Percentiles rank a stretch among this genome's conserved stretches.
phyloP scores from a whole-genome alignment of 371 early-diverging fungal species.

The Apophysomyces ossiformis region DNA sequence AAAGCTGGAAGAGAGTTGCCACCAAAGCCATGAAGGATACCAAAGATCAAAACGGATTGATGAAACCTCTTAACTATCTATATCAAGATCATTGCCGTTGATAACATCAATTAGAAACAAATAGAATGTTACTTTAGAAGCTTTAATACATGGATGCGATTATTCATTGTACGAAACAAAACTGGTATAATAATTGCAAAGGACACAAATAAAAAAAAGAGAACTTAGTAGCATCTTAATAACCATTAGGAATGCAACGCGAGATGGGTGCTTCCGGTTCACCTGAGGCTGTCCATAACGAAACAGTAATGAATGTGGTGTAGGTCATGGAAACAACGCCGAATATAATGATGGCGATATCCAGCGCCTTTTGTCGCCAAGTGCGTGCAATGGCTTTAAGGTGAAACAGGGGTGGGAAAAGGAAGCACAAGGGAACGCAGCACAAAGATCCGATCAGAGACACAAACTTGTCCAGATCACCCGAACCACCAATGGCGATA shows the following conservation, averaged over 20 bases:
- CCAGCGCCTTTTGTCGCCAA: constrained; percentile 42
- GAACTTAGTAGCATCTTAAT: constrained; percentile 10
- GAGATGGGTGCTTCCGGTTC: constrained; percentile 39
- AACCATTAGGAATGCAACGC: constrained; percentile 37
- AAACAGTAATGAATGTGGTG: constrained; percentile 76
- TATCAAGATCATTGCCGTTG: too few species aligned
- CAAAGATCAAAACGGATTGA: neutral
- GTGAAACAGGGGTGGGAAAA: constrained; percentile 87
- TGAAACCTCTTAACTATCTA: too few species aligned
- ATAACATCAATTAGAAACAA: too few species aligned
- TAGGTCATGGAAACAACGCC: constrained; percentile 78
- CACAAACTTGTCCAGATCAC: constrained; percentile 84
- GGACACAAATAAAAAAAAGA: neutral
- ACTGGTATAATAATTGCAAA: constrained; percentile 3
- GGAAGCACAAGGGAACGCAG: constrained; percentile 74
- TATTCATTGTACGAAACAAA: too few species aligned
- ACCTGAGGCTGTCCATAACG: constrained; percentile 62
- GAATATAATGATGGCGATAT: constrained; percentile 70
- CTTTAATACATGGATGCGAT: too few species aligned
- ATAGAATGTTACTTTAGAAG: too few species aligned
- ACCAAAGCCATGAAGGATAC: constrained; percentile 17
- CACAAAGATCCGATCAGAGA: constrained; percentile 74
- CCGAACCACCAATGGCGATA: constrained; percentile 75
- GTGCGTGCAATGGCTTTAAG: constrained; percentile 61
- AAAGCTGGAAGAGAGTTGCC: constrained; percentile 46